A percentile compares a stretch with the other conserved stretches of the same genome.
Conservation (phyloP, 1,139 yeast genomes). For the Spencermartinsiella ligniputridi region DNA sequence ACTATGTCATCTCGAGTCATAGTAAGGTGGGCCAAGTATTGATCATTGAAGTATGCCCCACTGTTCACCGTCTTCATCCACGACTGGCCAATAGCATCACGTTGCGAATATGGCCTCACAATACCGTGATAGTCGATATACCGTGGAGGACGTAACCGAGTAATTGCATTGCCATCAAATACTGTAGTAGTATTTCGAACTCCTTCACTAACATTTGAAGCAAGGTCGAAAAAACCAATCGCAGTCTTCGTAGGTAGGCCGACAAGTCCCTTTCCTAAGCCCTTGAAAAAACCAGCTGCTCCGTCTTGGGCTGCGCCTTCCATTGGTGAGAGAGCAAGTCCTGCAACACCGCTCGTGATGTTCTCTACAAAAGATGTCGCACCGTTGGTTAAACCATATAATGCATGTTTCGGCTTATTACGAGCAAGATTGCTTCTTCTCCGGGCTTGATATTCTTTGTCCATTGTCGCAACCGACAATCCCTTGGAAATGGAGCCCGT, state of each 20-base stretch:
- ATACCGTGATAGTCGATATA: conserved; percentile 65
- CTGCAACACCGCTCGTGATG: conserved; percentile 80
- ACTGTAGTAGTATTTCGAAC: conserved; percentile 90
- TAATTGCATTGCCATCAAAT: conserved; percentile 74
- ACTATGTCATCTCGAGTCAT: conserved; percentile 72
- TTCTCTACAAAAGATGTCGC: conserved; percentile 89
- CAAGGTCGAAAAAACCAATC: conserved; percentile 88
- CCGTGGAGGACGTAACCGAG: conserved; percentile 79
- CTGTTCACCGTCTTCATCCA: conserved; percentile 85
- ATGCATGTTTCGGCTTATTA: conserved; percentile 79
- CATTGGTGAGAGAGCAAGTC: conserved; percentile 85
- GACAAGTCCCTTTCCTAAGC: conserved; percentile 89
- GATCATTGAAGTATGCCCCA: conserved; percentile 67
- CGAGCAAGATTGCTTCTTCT: conserved; percentile 58
- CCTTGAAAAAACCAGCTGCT: conserved; percentile 85
- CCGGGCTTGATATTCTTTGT: conserved; percentile 75
- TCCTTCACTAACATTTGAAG: conserved; percentile 91
- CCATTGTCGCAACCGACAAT: conserved; percentile 84
- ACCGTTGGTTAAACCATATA: conserved; percentile 83
- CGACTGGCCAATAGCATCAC: conserved; percentile 91
- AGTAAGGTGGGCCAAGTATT: conserved; percentile 79
- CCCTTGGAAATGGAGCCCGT: conserved; percentile 97
- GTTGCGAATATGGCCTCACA: conserved; percentile 66
- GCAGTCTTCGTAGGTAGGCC: conserved; percentile 97
- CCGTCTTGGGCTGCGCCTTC: conserved; percentile 86